Evolutionary conservation across 2,329 filamentous ascomycete species (phyloP), one percentile per base, ranked within the genome.

Genomic region (Ophiostoma montium): DNA sequence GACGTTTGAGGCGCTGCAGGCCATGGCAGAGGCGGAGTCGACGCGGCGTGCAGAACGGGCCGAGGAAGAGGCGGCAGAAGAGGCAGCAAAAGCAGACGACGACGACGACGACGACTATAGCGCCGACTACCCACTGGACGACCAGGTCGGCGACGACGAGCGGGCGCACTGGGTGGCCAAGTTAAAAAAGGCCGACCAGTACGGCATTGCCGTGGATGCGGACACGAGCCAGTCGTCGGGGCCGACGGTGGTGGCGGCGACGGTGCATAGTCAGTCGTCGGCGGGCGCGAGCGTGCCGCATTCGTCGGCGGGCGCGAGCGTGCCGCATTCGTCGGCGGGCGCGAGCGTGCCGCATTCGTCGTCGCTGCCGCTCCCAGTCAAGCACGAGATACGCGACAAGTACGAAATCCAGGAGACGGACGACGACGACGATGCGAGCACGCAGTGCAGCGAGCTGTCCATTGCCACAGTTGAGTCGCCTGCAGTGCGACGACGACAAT

Each of bases 1-100:
- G 16, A 77, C 79, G 0, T 86, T 89, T 54, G 63, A 72, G 1
- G 80, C 87, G 48, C 67, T 95, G 3, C 83, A 89, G 56, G 60
- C 70, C 6, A 69, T 57, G 59, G 86, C 84, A 0, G 62, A 69
- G 30, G 66, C 74, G 30, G 50, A 54, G 16, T 32, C 48, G 77
- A 19, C 33, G 31, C 46, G 39, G 19, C 41, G 49, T 23, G 36
- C 35, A 5, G 33, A 13, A 11, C 33, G 18, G 6, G 31, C 21
- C 2, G 48, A 35, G 2, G 45, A 30, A 3, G 53, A 52, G 10
- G 23, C 23, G 35, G 12, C 11, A 16, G 13, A 16, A 35, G 12
- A 10, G 35, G 10, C 11, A 27, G n/a, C 13, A 30, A 35, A 16
- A n/a, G n/a, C n/a, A n/a, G 19, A 35, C 16, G 21, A 31, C 2